Evolutionary conservation across 1,284 basidiomycete species (phyloP), one percentile per base, ranked within the genome.

Genomic region (Trichosporon ovoides): DNA sequence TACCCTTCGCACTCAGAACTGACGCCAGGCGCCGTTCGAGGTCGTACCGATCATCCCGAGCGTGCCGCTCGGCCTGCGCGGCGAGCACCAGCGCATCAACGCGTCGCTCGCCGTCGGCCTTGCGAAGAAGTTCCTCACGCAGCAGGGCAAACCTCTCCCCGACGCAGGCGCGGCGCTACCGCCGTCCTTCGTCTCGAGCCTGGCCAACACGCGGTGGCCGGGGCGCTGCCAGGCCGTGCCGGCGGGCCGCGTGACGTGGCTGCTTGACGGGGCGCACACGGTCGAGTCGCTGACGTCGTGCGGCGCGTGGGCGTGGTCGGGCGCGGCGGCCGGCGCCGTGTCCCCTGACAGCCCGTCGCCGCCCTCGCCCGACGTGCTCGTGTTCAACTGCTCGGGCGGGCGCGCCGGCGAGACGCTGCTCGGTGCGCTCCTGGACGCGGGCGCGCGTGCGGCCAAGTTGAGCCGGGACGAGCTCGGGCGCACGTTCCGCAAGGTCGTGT

Each of bases 311-410:
- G 75, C 70, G 18, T 75, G 70, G 66, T 62, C 58, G 16, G 38
- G 38, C 31, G 46, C 54, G 7, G 64, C 63, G 20, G 63, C 55
- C 3, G 62, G 58, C 51, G 24, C 52, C 10, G 49, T 33, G 31
- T 20, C 28, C 7, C 24, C 46, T 18, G 31, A 40, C n/a, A 24
- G 28, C 12, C 40, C 40, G 11, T 6, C 14, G 14, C 43, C 43
- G 24, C 22, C 52, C 33, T 22, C 43, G 48, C 52, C 71, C 13
- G 83, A 89, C 35, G 78, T 89, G 3, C 80, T 99, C 48, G 83
- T 98, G 35, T 99, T 98, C 81, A 99, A 99, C 77, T 98, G 93
- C 78, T 97, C 95, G 3, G 87, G 83, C 56, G 95, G 92, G 7
- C 85, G 96, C 33, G 88, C 89, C 7, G 92, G 88, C 2, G 76